Percentiles rank a stretch among this genome's conserved stretches.
Evolutionary conservation across 2,329 filamentous ascomycete species (phyloP).

Genomic region (Microcyclospora pomicola): DNA sequence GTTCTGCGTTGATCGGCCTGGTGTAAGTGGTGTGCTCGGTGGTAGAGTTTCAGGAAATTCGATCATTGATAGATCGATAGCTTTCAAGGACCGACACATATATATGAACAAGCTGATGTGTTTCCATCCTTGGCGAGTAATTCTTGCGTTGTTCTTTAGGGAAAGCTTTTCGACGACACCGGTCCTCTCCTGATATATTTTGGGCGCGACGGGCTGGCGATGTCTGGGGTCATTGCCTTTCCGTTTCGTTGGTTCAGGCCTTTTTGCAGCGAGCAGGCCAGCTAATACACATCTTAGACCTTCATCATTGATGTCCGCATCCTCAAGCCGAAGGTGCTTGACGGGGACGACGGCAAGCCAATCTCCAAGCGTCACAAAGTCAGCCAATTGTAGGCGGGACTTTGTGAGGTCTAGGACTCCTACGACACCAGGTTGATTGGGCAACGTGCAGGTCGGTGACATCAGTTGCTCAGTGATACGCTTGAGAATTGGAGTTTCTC

Average conservation of each 20-base stretch:
- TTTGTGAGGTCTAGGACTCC: conserved; percentile 71
- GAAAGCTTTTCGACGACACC: conserved; percentile 78
- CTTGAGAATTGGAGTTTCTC: conserved; percentile 84
- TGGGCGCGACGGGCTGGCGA: conserved; percentile 11
- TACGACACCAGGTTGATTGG: conserved; percentile 58
- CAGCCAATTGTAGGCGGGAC: conserved; percentile 68
- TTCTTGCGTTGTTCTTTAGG: conserved; percentile 75
- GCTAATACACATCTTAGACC: conserved; percentile 76
- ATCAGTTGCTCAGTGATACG: conserved; percentile 81
- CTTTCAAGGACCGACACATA: conserved; percentile 74
- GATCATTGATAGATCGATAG: conserved; percentile 74
- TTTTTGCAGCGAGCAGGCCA: conserved; percentile 68
- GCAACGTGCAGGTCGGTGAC: conserved; percentile 50
- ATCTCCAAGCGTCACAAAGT: conserved; percentile 78
- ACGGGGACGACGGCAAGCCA: conserved; percentile 90
- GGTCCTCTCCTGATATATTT: conserved; percentile 32
- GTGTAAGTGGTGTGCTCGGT: conserved; percentile 10
- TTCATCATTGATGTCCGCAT: conserved; percentile 76
- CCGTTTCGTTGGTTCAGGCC: conserved; percentile 34
- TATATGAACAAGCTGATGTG: conserved; percentile 82
- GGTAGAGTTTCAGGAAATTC: conserved; percentile 48
- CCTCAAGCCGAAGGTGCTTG: conserved; percentile 71
- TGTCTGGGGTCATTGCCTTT: conserved; percentile 17
- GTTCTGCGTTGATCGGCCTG: conserved; percentile 10
- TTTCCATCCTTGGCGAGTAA: conserved; percentile 79